A percentile compares a stretch with the other conserved stretches of the same genome.
These are phyloP conservation scores for Inga laurina DNA, from an alignment of 306 rosid species.

Conservation along the genomic window DNA sequence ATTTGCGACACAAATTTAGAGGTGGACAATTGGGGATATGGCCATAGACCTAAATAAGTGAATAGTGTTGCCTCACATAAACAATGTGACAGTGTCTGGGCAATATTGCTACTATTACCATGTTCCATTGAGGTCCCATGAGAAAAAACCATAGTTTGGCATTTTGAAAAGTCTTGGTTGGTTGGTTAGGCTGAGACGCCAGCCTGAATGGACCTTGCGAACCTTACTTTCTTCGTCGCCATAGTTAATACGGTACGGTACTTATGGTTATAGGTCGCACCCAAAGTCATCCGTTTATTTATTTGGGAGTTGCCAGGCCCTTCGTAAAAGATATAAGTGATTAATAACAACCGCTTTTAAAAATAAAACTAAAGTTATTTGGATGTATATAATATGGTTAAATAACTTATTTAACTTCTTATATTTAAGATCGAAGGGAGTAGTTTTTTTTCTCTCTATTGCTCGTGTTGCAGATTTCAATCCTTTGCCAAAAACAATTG, in stretches of 20 bases:
- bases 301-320: background rate
- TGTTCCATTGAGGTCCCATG: no score
- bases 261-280: background rate
- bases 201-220: background rate
- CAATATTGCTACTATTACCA: background rate
- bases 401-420: no score
- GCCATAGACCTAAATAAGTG: background rate
- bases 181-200: background rate
- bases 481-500: no score
- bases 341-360: no score
- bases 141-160: background rate
- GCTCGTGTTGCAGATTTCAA: no score
- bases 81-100: background rate
- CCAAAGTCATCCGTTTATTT: background rate
- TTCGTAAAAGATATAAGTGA: background rate
- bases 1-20: no score
- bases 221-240: background rate
- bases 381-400: no score
- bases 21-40: background rate
- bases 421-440: no score
- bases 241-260: background rate
- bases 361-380: no score
- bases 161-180: background rate
- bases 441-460: no score
- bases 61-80: background rate